Percentiles rank a stretch among this genome's conserved stretches.
Conservation (phyloP, 2,329 filamentous ascomycete genomes). For the Eutypa lata region DNA sequence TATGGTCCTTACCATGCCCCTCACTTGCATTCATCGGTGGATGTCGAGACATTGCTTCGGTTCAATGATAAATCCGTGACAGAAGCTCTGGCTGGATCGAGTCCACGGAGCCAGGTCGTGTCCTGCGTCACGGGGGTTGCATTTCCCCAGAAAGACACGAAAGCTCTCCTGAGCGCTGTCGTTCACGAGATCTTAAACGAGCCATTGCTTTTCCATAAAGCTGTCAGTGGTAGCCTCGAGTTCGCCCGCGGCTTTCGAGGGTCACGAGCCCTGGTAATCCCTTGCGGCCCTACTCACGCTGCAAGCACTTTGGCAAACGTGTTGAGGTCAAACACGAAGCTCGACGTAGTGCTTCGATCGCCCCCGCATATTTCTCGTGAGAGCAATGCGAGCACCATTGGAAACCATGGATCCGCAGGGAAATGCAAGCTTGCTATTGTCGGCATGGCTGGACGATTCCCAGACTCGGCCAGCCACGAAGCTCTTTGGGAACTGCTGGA, state of each 20-base stretch:
- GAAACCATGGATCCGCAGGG: constrained; percentile 44
- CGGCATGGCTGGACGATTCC: constrained; percentile 76
- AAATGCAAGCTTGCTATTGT: constrained; percentile 79
- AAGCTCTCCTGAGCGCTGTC: constrained; percentile 39
- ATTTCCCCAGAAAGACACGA: constrained; percentile 38
- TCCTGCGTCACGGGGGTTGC: constrained; percentile 46
- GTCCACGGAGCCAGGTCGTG: constrained; percentile 46
- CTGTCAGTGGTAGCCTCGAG: constrained; percentile 45
- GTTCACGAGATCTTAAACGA: constrained; percentile 50
- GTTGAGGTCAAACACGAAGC: constrained; percentile 38
- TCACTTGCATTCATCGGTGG: constrained; percentile 44
- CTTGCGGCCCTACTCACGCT: constrained; percentile 49
- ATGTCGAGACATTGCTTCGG: constrained; percentile 44
- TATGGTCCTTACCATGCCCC: constrained; percentile 56
- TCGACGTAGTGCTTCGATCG: constrained; percentile 39
- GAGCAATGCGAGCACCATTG: constrained; percentile 33
- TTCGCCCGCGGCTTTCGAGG: constrained; percentile 38
- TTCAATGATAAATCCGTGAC: constrained; percentile 38
- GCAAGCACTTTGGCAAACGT: constrained; percentile 43
- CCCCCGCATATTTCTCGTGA: constrained; percentile 33
- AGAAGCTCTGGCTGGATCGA: constrained; percentile 38
- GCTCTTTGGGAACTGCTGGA: constrained; percentile 73
- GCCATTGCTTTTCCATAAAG: constrained; percentile 44
- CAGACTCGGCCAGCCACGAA: constrained; percentile 67
- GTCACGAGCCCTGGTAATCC: constrained; percentile 42